Conservation (phyloP, 768 basidiomycete species). For the Chalciporus sphaerocephalus region DNA sequence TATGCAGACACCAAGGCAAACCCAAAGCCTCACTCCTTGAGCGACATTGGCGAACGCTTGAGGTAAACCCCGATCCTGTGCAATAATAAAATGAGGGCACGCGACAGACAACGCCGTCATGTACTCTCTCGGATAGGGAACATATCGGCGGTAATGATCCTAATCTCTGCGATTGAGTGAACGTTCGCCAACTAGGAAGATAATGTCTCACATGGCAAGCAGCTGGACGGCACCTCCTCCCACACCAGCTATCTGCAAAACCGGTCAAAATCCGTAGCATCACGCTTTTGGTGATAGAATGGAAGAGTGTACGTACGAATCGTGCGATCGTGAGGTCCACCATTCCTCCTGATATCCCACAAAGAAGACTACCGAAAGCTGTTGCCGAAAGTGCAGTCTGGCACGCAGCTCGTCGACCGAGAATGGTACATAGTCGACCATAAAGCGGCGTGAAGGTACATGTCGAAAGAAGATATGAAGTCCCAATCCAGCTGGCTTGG, state of each 20-base stretch:
- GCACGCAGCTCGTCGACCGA: constrained; percentile 66
- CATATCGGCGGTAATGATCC: constrained; percentile 22
- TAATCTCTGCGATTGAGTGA: constrained; percentile 1
- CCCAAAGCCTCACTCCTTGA: constrained; percentile 13
- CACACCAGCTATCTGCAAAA: constrained; percentile 17
- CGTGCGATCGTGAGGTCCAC: constrained; percentile 62
- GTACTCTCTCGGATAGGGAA: constrained; percentile 15
- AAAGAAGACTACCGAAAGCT: constrained; percentile 55
- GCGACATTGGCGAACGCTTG: constrained; percentile 43
- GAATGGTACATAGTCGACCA: constrained; percentile 68
- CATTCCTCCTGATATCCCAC: constrained; percentile 65
- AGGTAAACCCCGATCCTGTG: constrained; percentile 10
- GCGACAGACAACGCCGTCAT: not conserved
- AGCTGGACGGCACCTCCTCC: constrained; percentile 20
- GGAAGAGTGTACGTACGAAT: constrained; percentile 48
- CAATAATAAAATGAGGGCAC: not conserved
- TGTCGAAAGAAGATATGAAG: constrained; percentile 57
- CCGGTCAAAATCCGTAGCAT: not conserved
- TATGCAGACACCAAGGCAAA: not conserved
- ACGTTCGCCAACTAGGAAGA: not conserved
- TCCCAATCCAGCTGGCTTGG: constrained; percentile 28
- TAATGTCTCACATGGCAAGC: constrained; percentile 15
- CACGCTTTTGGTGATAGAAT: too few relatives aligned
- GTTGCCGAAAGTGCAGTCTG: constrained; percentile 59
- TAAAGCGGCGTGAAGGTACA: constrained; percentile 81